Evolutionary conservation across 345 rosid genomes (phyloP), one percentile per base, ranked within the genome.

Genomic region (Trapa bicornis): DNA sequence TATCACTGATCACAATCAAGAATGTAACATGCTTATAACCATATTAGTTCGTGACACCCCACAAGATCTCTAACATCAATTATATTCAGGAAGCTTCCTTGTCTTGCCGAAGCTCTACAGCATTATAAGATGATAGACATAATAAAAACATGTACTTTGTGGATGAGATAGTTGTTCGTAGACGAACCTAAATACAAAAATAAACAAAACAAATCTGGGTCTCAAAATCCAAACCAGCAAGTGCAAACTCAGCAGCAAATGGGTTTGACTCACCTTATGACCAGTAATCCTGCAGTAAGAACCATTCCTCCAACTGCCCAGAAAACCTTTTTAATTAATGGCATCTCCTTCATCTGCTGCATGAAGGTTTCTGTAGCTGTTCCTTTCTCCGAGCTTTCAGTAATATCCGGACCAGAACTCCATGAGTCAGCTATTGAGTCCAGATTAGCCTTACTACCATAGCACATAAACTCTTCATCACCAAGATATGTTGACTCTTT

Each of bases 281-380:
- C 80, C 68, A 87, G 48, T 39, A 87, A 74, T 35, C 94, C 93
- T 47, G 85, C 85, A 29, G 89, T 81, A 38, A 84, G 87, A 74
- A 86, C 94, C 85, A 89, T 75, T 68, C 90, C 94, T 70, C 96
- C 96, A 41, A 91, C 80, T 13, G 92, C 98, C 84, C 97, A 80
- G 39, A 84, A 86, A 69, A 89, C 81, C 54, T 76, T 86, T 69
- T 83, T 88, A 45, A 54, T 76, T 52, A 73, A 74, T 14, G 82
- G 61, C 78, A 80, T 78, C 69, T 78, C 87, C 70, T 67, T 74
- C 65, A 82, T 67, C 91, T 87, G 74, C 74, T 80, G 82, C 68
- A 65, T 38, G 69, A 84, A 75, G 74, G 80, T 84, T 71, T 74
- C 78, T 52, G 76, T 67, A 12, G 70, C 71, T 1, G 42, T 64